Conservation (phyloP, 345 rosid species). For the Pistacia integerrima region DNA sequence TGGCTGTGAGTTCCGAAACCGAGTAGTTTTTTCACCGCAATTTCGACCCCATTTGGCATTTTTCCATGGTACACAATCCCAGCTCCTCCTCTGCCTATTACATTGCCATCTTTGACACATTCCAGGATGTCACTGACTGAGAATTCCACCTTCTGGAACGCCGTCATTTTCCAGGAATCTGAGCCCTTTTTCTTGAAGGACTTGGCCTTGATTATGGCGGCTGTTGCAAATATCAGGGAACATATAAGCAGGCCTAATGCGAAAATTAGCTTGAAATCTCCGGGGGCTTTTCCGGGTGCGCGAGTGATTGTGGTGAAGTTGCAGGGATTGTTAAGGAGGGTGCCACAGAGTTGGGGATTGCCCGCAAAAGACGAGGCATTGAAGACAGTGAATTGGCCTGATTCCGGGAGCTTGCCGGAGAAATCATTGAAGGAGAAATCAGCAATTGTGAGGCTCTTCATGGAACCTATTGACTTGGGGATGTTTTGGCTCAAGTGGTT, state of each 20-base stretch:
- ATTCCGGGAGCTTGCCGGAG: constrained; percentile 60
- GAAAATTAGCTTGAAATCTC: constrained; percentile 48
- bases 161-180: constrained; percentile 59
- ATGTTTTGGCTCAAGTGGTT: constrained; percentile 54
- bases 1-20: constrained; percentile 47
- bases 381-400: constrained; percentile 56
- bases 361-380: constrained; percentile 63
- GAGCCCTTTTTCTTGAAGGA: constrained; percentile 37
- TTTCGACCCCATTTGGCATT: constrained; percentile 58
- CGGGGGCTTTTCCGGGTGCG: constrained; percentile 30
- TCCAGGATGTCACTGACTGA: constrained; percentile 48
- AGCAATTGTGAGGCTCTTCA: constrained; percentile 62
- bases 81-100: constrained; percentile 74
- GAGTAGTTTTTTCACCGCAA: constrained; percentile 66
- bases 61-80: constrained; percentile 65
- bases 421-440: constrained; percentile 72
- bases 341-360: constrained; percentile 61
- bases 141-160: constrained; percentile 69
- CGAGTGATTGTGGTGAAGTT: constrained; percentile 29
- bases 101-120: constrained; percentile 64
- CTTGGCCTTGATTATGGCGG: constrained; percentile 53
- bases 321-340: constrained; percentile 46
- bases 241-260: constrained; percentile 59
- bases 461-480: constrained; percentile 47
- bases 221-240: constrained; percentile 42